Percentiles rank a stretch among this genome's conserved stretches.
Evolutionary conservation across 495 filamentous ascomycete genomes (phyloP).

Genomic region (Lichina pygmaea): DNA sequence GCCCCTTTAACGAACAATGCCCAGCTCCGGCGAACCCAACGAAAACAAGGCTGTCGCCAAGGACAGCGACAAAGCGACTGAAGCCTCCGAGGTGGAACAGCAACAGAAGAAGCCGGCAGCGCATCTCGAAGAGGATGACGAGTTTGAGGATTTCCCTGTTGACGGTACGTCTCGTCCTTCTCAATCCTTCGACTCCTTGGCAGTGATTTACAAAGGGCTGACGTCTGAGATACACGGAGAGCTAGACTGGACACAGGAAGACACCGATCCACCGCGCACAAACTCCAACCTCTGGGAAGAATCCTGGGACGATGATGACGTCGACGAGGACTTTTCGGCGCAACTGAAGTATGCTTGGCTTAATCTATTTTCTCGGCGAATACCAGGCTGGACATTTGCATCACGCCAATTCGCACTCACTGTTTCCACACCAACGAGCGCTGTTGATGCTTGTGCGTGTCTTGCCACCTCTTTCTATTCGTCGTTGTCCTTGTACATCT

Average conservation of each 20-base stretch:
- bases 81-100: constrained; percentile 12
- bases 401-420: too few species aligned
- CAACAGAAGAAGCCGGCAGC: constrained; percentile 28
- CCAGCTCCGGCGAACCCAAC: background rate
- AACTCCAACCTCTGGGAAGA: constrained; percentile 92
- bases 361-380: too few species aligned
- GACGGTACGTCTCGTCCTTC: constrained; percentile 33
- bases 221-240: background rate
- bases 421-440: too few species aligned
- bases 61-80: constrained; percentile 1
- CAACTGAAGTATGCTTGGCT: constrained; percentile 56
- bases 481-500: too few species aligned
- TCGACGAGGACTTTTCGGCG: constrained; percentile 81
- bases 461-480: too few species aligned
- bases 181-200: background rate
- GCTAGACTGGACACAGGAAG: constrained; percentile 68
- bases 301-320: constrained; percentile 98
- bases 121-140: constrained; percentile 83
- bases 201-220: background rate
- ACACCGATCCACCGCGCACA: constrained; percentile 45
- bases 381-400: too few species aligned
- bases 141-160: constrained; percentile 96
- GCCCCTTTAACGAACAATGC: too few species aligned
- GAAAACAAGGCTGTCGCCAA: constrained; percentile 10
- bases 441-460: too few species aligned